Conservation (phyloP, 2,329 filamentous ascomycete species). For the Epichloe bromicola region DNA sequence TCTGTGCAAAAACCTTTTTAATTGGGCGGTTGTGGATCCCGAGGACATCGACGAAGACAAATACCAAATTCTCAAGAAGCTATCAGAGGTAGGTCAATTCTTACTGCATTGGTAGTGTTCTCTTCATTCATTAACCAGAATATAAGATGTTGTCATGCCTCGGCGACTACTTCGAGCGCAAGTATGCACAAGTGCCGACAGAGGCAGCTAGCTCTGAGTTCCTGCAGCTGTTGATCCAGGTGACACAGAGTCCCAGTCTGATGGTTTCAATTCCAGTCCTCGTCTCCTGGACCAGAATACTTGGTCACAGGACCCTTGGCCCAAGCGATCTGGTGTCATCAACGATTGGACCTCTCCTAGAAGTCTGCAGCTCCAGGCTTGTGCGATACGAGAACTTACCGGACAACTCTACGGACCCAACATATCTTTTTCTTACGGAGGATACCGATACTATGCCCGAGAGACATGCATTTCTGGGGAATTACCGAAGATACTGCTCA, state of each 20-base stretch:
- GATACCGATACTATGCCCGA: slow-evolving; percentile 94
- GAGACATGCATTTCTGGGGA: slow-evolving; percentile 86
- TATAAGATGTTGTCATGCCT: slow-evolving; percentile 69
- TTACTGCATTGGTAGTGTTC: background rate
- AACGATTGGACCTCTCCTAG: slow-evolving; percentile 63
- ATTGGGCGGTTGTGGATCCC: slow-evolving; percentile 68
- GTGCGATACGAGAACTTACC: slow-evolving; percentile 80
- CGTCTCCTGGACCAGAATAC: slow-evolving; percentile 75
- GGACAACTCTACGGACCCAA: slow-evolving; percentile 67
- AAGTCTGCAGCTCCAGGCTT: slow-evolving; percentile 70
- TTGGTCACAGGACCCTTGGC: slow-evolving; percentile 59
- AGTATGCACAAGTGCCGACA: slow-evolving; percentile 51
- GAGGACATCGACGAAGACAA: slow-evolving; percentile 82
- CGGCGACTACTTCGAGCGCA: slow-evolving; percentile 71
- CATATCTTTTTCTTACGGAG: slow-evolving; percentile 71
- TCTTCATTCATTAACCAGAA: slow-evolving; percentile 4
- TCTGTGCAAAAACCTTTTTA: slow-evolving; percentile 60
- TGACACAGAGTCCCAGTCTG: slow-evolving; percentile 75
- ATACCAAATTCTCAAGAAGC: slow-evolving; percentile 84
- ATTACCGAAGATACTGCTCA: slow-evolving; percentile 83
- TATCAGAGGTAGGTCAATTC: slow-evolving; percentile 59
- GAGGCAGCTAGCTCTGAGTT: slow-evolving; percentile 58
- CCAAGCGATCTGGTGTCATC: slow-evolving; percentile 44
- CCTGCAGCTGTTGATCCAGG: slow-evolving; percentile 63
- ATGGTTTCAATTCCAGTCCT: slow-evolving; percentile 88